These are phyloP conservation scores for Hsuehochloa calcarea DNA, from an alignment of 176 grass and related monocot genomes.

Conservation along the genomic window DNA sequence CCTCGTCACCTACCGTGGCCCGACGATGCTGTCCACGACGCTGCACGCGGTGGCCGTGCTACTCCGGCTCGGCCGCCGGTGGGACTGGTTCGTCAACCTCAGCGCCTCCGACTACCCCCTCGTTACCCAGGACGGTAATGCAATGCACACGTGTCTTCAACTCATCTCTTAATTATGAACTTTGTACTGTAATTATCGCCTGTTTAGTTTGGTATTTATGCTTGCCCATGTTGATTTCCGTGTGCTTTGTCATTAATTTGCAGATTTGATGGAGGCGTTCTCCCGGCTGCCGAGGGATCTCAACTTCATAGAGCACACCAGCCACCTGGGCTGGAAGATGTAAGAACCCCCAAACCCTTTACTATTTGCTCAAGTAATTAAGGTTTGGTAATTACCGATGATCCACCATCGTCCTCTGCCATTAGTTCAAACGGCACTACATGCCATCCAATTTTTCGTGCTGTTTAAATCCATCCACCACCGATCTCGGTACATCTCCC, in stretches of 20 bases:
- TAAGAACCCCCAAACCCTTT: slow-evolving; percentile 40
- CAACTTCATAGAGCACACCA: slow-evolving; percentile 90
- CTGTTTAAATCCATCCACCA: too few relatives aligned
- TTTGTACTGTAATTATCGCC: neutral
- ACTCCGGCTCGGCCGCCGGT: slow-evolving; percentile 54
- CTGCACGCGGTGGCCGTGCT: slow-evolving; percentile 87
- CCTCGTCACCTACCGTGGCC: slow-evolving; percentile 86
- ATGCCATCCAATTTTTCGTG: neutral
- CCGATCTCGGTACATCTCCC: neutral
- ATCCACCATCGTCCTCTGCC: neutral
- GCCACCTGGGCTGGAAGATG: slow-evolving; percentile 96
- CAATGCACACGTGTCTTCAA: neutral
- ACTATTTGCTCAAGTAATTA: neutral
- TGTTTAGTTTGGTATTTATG: neutral
- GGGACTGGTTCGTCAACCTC: slow-evolving; percentile 99
- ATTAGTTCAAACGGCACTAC: neutral
- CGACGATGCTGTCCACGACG: slow-evolving; percentile 95
- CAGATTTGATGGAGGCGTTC: slow-evolving; percentile 91
- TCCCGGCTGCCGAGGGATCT: slow-evolving; percentile 78
- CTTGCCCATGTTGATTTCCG: neutral
- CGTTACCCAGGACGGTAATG: slow-evolving; percentile 84
- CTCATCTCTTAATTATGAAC: neutral
- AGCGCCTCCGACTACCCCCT: slow-evolving; percentile 95
- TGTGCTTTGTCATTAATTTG: neutral
- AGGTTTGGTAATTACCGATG: neutral